Base-by-base conservation (phyloP, 306 rosid species). In the Pterocarpus macrocarpus region DNA sequence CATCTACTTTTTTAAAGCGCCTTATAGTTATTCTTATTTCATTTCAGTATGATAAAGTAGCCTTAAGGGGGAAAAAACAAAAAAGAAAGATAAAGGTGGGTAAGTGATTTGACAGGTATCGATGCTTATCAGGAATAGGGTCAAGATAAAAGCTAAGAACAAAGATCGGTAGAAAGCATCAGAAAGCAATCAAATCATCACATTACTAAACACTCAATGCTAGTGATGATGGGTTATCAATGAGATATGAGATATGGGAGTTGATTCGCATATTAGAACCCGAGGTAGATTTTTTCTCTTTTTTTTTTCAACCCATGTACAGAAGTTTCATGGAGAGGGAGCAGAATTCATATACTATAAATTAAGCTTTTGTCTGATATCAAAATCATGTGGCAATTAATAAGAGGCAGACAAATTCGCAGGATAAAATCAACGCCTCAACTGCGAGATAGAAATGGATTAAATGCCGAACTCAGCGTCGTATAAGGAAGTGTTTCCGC, bases 71-170 rank as follows among this genome's bases (percentile, higher is more conserved):
- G 10, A 36, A 36, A 36, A 14, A 36, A 15, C 13, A 64, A 15
- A 7, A 12, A 7, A 3, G 2, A 35, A 10, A 34, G 15, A 35
- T 2, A 14, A 34, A 34, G 2, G 73, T 17, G 9, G 47, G 43
- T 36, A 49, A 38, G 2, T 58, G 33, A 50, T 7, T 64, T 10
- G 64, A 50, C 5, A 10, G 11, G 47, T 12, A n/a, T 12, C 4
- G 5, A 49, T 35, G n/a, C 41, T 64, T 64, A 76, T 76, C 81
- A 43, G 5, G 64, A 35, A 8, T 39, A 64, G 14, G 57, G 32
- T 64, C 10, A 36, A 11, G 55, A 35, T 35, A 64, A 50, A 16
- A 64, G 38, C 63, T 76, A 45, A 75, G 47, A 33, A 17, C 34
- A 64, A 6, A n/a, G 15, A 38, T 43, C 0, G 52, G 52, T 22